Evolutionary conservation across 2,329 filamentous ascomycete genomes (phyloP), one percentile per base, ranked within the genome.

Genomic region (Diaporthe sp.): DNA sequence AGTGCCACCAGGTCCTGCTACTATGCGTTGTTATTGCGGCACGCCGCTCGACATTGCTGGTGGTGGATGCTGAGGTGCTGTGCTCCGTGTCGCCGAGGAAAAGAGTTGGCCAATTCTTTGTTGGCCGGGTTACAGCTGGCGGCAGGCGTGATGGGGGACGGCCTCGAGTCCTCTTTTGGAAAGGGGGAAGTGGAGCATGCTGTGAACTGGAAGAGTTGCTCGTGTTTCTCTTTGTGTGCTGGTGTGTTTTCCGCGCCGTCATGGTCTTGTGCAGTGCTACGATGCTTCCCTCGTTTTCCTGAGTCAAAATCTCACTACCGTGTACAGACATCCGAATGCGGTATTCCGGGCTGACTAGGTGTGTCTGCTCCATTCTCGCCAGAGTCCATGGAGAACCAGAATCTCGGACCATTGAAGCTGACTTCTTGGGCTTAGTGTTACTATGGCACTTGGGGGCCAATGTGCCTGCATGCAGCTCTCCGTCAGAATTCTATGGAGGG

Each of bases 31-130:
- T 68, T 65, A 8, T 46, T 51, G n/a, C 51, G 51, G 19, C n/a
- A n/a, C 39, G 46, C 34, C 19, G 31, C 65, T 39, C 22, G 31
- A 51, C 31, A 31, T 19, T 42, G 46, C 12, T 19, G 65, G 31
- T 39, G n/a, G 65, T 68, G 65, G 31, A 39, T 12, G 31, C 31
- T 68, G 65, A 53, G 65, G 65, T 53, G 65, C 46, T 53, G 65
- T 68, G 65, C 22, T 39, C 65, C 65, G 65, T 68, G 22, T 51
- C 34, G 31, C 65, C 9, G 28, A 53, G 31, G 65, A 15, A 28
- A 68, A 39, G 46, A 53, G n/a, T 68, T 68, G 65, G 46, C 65
- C 46, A 68, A 68, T 68, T 68, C 22, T 22, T n/a, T 17, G 22
- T 15, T 15, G 46, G 44, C 25, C 42, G 62, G 31, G 44, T 68